These are phyloP conservation scores for Mycocentrospora acerina DNA, from an alignment of 2,329 filamentous ascomycete genomes.

Conservation along the genomic window DNA sequence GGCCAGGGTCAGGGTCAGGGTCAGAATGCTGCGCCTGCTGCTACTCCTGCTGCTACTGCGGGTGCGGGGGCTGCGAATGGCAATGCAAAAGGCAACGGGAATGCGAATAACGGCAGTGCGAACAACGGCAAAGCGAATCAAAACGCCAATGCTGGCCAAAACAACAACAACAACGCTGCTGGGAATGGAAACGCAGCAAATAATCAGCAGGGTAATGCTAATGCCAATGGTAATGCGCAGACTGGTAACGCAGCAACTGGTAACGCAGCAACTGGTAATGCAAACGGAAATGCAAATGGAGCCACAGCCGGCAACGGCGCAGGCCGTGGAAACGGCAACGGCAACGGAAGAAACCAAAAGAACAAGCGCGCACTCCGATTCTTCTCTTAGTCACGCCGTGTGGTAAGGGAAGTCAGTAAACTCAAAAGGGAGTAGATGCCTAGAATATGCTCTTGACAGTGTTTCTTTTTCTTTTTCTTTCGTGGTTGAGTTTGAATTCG, in stretches of 20 bases:
- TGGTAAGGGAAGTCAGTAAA: too few species aligned
- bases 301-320: slow-evolving; percentile 10
- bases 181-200: slow-evolving; percentile 4
- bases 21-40: slow-evolving; percentile 1
- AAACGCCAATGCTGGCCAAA: slow-evolving; percentile 16
- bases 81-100: slow-evolving; percentile 11
- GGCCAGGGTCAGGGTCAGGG: slow-evolving; percentile 11
- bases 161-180: slow-evolving; percentile 3
- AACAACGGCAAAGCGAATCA: slow-evolving; percentile 11
- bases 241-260: slow-evolving; percentile 3
- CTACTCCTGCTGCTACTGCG: not conserved
- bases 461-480: too few species aligned
- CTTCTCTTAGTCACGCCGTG: slow-evolving; percentile 6
- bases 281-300: slow-evolving; percentile 8
- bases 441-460: too few species aligned
- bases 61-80: not conserved
- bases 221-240: not conserved
- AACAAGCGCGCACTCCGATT: slow-evolving; percentile 6
- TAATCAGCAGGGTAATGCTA: slow-evolving; percentile 1
- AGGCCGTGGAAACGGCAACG: slow-evolving; percentile 7
- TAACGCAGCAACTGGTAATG: slow-evolving; percentile 13
- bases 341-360: slow-evolving; percentile 5
- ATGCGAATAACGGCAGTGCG: slow-evolving; percentile 4
- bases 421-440: too few species aligned
- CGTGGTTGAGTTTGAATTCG: too few species aligned